Percentiles rank a stretch among this genome's conserved stretches.
These are phyloP conservation scores for Sistotremastrum suecicum DNA, from an alignment of 768 basidiomycete species.

Conservation along the genomic window DNA sequence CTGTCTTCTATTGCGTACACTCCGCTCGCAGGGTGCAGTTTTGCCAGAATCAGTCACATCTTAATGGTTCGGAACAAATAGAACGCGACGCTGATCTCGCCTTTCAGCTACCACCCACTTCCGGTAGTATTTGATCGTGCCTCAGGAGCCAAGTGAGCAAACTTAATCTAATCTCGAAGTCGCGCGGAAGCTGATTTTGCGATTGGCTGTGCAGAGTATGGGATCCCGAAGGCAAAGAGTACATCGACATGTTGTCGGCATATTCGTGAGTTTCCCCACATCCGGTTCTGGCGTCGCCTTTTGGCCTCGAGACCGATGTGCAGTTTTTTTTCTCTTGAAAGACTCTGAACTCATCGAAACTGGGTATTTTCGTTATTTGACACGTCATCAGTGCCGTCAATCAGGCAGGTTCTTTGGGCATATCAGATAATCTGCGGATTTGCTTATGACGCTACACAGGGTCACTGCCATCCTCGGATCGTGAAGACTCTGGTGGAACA, in stretches of 20 bases:
- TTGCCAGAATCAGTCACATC: neutral
- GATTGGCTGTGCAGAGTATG: constrained; percentile 42
- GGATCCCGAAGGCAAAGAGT: constrained; percentile 91
- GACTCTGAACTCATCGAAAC: neutral
- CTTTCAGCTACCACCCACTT: constrained; percentile 80
- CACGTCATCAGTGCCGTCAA: constrained; percentile 55
- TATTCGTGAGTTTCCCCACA: constrained; percentile 59
- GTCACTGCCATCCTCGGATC: constrained; percentile 87
- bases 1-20: constrained; percentile 17
- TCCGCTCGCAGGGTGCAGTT: neutral
- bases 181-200: constrained; percentile 8
- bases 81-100: neutral
- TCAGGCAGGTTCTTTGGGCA: constrained; percentile 38
- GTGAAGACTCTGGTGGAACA: constrained; percentile 71
- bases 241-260: constrained; percentile 96
- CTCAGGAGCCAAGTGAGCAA: constrained; percentile 70
- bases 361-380: neutral
- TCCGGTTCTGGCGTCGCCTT: constrained; percentile 1
- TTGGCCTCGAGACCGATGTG: constrained; percentile 2
- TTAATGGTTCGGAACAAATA: neutral
- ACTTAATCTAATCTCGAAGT: constrained; percentile 15
- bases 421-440: constrained; percentile 4
- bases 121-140: constrained; percentile 90
- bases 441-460: constrained; percentile 24
- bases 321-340: neutral